A percentile compares a stretch with the other conserved stretches of the same genome.
Evolutionary conservation across 176 grass and related monocot genomes (phyloP).

Genomic region (Saccharum spontaneum): DNA sequence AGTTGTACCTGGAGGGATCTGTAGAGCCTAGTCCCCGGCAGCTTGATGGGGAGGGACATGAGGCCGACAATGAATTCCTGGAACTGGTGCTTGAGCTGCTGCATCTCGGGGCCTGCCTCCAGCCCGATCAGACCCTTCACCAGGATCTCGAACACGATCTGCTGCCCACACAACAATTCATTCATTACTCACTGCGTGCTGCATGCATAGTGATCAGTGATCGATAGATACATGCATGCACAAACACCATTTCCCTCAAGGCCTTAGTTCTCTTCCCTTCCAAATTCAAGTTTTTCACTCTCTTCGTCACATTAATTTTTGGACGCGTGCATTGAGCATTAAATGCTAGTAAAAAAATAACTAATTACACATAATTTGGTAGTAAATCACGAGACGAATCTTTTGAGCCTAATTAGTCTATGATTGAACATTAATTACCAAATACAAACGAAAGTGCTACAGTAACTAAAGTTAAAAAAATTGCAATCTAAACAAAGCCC

Average conservation of each 20-base stretch:
- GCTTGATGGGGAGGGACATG: slow-evolving; percentile 90
- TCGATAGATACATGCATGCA: background rate
- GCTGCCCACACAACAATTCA: slow-evolving; percentile 34
- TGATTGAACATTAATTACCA: too few relatives aligned
- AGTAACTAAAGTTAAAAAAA: too few relatives aligned
- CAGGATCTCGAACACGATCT: slow-evolving; percentile 94
- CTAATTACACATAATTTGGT: too few relatives aligned
- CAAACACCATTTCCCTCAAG: background rate
- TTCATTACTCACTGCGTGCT: background rate
- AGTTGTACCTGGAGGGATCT: slow-evolving; percentile 76
- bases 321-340: too few relatives aligned
- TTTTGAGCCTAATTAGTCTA: too few relatives aligned
- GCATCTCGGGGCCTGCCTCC: slow-evolving; percentile 76
- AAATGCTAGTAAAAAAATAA: too few relatives aligned
- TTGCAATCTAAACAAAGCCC: too few relatives aligned
- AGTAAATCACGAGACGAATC: too few relatives aligned
- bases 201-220: background rate
- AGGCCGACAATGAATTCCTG: slow-evolving; percentile 95
- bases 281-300: too few relatives aligned
- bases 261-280: too few relatives aligned
- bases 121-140: slow-evolving; percentile 87
- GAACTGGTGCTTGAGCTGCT: slow-evolving; percentile 90
- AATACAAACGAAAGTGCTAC: too few relatives aligned
- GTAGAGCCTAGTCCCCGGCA: slow-evolving; percentile 84
- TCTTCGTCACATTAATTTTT: too few relatives aligned